Evolutionary conservation across 2,329 filamentous ascomycete genomes (phyloP), one percentile per base, ranked within the genome.

Genomic region (Diaporthe citrichinensis): DNA sequence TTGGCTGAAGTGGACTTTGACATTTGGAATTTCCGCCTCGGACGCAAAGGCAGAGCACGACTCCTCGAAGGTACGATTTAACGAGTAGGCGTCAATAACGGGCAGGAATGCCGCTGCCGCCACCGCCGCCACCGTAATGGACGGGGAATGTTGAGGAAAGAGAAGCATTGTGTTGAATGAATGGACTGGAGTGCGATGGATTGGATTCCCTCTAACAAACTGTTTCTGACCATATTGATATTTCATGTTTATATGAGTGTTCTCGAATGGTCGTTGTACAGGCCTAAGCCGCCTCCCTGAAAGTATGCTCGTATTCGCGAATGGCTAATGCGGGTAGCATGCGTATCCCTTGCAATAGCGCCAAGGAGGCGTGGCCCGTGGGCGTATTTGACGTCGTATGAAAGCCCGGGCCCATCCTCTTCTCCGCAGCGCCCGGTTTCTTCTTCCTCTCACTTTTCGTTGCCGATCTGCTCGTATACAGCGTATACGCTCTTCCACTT

Each of bases 331-430:
- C 41, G 36, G 51, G 51, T 17, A 20, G n/a, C 5, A 6, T 12
- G 53, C 53, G 28, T 57, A 57, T 34, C 34, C 20, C 55, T 14
- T n/a, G 20, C 2, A 44, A 15, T 23, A 44, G 39, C 39, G 58
- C 36, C n/a, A 62, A n/a, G 28, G 58, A n/a, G 58, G 8, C 15
- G 14, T 62, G 58, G 39, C 58, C 39, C 15, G 36, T 44, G 39
- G 58, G 58, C 58, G 36, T 62, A 62, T 62, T 62, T n/a, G n/a
- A 44, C 58, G 36, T 44, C 58, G 58, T 62, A 41, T 44, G 58
- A 62, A 62, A 62, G 58, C 58, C 58, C 6, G 14, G 36, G 10
- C 14, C n/a, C 58, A n/a, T 28, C 39, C 58, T 28, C 23, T 20
- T 44, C 36, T 28, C 36, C 39, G 39, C 58, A 17, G 14, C 14